Evolutionary conservation across 75 land plant genomes (phyloP), one percentile per base, ranked within the genome.

Genomic region (Chamaecyparis obtusa): DNA sequence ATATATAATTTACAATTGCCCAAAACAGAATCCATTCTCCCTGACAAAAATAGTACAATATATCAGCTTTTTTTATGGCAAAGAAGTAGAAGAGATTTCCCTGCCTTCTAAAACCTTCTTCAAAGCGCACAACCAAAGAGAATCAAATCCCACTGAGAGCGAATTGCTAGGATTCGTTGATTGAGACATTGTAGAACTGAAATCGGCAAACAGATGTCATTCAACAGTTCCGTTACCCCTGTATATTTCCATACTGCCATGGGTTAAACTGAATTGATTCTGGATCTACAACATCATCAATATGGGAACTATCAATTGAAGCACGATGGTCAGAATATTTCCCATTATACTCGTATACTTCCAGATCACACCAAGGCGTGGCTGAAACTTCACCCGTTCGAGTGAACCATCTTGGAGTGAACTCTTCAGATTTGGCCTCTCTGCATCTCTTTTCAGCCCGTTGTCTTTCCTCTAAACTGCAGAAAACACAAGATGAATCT

Each of bases 301-400:
- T 56, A 39, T 72, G 86, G 3, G 91, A 87, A 33, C 72, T 55
- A 36, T 94, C 97, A 30, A 94, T 71, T 36, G 82, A 46, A 49
- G 94, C 93, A 48, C 99, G 88, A 67, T 92, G 94, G 64, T 95
- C 95, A 0, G 88, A 84, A 91, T 97, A 98, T 82, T 98, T 97
- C 17, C 99, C 96, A 87, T 95, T 98, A 87, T 88, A 98, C 51
- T 92, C 96, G 74, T 98, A 98, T 21, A 98, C 69, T 89, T 98
- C 99, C 91, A 98, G 80, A 56, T 98, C 99, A 84, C 99, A 97
- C 99, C 99, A 98, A 17, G 99, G 99, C 2, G 99, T 98, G 0
- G 99, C 54, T 9, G 93, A 88, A 41, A 95, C 87, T 44, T 98
- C 99, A 6, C 89, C 97, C 21, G 95, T 94, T 36, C 88, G 13